Evolutionary conservation across 352 stramenopile species (phyloP), one percentile per base, ranked within the genome.

Genomic region (Phytophthora boehmeriae): DNA sequence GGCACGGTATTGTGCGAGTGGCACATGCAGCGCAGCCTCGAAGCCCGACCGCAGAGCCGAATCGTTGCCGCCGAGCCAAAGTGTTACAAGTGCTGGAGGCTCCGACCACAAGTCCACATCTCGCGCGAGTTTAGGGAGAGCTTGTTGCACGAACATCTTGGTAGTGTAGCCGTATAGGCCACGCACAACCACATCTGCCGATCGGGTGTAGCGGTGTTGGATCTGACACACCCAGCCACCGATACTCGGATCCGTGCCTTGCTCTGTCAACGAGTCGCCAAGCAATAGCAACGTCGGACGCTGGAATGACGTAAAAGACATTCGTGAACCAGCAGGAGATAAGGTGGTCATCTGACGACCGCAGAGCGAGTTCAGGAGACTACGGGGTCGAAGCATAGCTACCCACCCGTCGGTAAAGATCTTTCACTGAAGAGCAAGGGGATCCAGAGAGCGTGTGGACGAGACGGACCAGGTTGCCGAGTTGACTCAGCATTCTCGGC

Each of bases 41-140:
- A 50, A 59, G 1, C 78, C 78, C 11, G 56, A 63, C 13, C 50
- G 43, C 13, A 88, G 55, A 4, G 79, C 76, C 14, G 81, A 80
- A 54, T 90, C 81, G 38, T 90, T 90, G 19, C 76, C 68, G 27
- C 78, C 81, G n/a, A 90, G 67, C 73, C 75, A 88, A 2, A 90
- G 47, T 8, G 71, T 70, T 63, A 86, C 71, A 5, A 86, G 42
- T 25, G 62, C 50, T 36, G 73, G 71, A 30, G 64, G 35, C 14
- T 58, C 32, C 10, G 65, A 44, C 73, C 59, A 66, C 2, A 41
- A 44, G 14, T 14, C 35, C 28, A 86, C 35, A 28, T 83, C 76
- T 6, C 62, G 23, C 22, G 41, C 48, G 11, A 86, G 19, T 34
- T 23, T 48, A 0, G 73, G 73, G 1, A 80, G 58, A 45, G 63